phyloP scores from a whole-genome alignment of 495 filamentous ascomycete genomes.

The Aspergillus wentii region DNA sequence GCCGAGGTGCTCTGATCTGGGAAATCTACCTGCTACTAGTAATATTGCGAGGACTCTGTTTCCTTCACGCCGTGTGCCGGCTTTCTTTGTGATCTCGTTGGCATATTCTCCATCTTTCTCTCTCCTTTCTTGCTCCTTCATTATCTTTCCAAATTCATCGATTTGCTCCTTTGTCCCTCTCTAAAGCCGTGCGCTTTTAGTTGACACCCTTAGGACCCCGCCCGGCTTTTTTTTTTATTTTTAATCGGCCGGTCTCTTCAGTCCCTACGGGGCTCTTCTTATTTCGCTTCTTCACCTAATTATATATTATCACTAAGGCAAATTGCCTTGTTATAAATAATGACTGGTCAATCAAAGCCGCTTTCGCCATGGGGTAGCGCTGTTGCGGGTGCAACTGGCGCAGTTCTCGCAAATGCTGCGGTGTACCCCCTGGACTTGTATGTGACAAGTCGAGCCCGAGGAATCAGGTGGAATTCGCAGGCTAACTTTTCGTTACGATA shows the following conservation, averaged over 20 bases:
- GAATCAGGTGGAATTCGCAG: not conserved
- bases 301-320: too few species aligned
- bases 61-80: not conserved
- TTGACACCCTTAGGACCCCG: not conserved
- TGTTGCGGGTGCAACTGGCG: slow-evolving; percentile 87
- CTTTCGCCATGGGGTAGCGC: slow-evolving; percentile 93
- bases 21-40: not conserved
- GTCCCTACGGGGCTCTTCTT: slow-evolving; percentile 2
- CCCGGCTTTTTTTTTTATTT: not conserved
- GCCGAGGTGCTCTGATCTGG: slow-evolving; percentile 26
- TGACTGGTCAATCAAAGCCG: slow-evolving; percentile 80
- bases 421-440: slow-evolving; percentile 98
- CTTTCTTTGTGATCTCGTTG: not conserved
- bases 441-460: slow-evolving; percentile 33
- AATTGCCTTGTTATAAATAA: slow-evolving; percentile 26
- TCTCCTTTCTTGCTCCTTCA: not conserved
- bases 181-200: not conserved
- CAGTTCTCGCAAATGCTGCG: slow-evolving; percentile 89
- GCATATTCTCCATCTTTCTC: not conserved
- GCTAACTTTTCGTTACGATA: slow-evolving; percentile 9
- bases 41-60: too few species aligned
- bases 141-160: too few species aligned
- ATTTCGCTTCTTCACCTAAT: slow-evolving; percentile 1
- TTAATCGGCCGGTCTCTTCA: slow-evolving; percentile 1
- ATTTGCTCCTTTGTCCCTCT: too few species aligned